Evolutionary conservation across 148 eudicot genomes (phyloP).

Genomic region (Rhododendron henanense): DNA sequence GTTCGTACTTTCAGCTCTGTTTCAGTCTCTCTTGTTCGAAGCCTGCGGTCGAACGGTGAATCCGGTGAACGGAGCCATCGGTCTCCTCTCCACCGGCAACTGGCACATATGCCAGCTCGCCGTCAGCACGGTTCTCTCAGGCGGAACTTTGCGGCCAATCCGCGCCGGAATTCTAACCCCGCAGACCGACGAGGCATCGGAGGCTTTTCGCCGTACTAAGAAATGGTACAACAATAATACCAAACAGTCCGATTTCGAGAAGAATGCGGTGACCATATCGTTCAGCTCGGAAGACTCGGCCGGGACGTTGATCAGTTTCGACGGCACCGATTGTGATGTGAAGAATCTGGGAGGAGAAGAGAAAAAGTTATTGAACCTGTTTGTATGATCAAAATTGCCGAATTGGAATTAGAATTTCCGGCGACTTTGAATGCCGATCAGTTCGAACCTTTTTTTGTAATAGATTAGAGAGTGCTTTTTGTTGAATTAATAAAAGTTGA

Average conservation of each 20-base stretch:
- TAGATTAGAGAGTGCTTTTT: not conserved
- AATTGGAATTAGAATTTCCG: not conserved
- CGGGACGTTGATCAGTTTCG: not conserved
- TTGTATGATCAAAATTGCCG: not conserved
- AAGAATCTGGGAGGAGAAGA: not conserved
- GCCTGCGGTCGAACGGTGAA: conserved; percentile 53
- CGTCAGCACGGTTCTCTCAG: conserved; percentile 41
- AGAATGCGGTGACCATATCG: not conserved
- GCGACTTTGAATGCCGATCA: not conserved
- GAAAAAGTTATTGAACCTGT: not conserved
- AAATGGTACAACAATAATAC: not conserved
- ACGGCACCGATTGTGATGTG: not conserved
- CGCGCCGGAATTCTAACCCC: conserved; percentile 5
- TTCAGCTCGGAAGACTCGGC: not conserved
- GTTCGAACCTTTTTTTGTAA: not conserved
- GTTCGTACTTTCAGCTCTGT: conserved; percentile 27
- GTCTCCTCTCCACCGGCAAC: conserved; percentile 47
- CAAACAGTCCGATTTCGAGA: not conserved
- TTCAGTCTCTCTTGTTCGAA: conserved; percentile 46
- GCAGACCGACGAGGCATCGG: not conserved
- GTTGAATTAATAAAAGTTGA: not conserved
- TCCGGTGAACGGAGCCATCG: conserved; percentile 50
- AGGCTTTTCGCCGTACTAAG: not conserved
- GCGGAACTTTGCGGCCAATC: conserved; percentile 28
- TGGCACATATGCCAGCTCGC: conserved; percentile 48